phyloP scores from a whole-genome alignment of 495 filamentous ascomycete genomes.

The Podospora sp. region DNA sequence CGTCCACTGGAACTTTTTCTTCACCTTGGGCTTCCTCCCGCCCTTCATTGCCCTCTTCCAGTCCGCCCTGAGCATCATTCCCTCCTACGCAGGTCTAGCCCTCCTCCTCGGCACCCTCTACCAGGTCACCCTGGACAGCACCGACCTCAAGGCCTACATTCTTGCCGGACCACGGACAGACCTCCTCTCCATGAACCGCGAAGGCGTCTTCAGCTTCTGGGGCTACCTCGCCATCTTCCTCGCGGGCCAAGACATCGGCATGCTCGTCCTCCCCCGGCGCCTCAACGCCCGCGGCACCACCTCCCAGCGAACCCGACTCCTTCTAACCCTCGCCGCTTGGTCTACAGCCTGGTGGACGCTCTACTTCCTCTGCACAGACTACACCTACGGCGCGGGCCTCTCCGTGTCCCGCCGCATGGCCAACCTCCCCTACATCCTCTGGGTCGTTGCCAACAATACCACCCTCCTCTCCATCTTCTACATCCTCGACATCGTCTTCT shows the following conservation, averaged over 20 bases:
- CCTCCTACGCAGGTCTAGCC: slow-evolving; percentile 73
- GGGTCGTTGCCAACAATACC: slow-evolving; percentile 87
- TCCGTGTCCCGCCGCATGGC: slow-evolving; percentile 85
- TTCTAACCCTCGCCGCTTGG: slow-evolving; percentile 63
- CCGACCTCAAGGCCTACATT: slow-evolving; percentile 77
- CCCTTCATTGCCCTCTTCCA: slow-evolving; percentile 90
- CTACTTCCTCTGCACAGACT: slow-evolving; percentile 67
- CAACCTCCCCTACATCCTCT: slow-evolving; percentile 91
- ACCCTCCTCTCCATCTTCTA: slow-evolving; percentile 77
- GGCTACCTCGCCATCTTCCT: slow-evolving; percentile 97
- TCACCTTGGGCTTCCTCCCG: slow-evolving; percentile 86
- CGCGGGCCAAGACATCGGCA: slow-evolving; percentile 79
- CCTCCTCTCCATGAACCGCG: slow-evolving; percentile 84
- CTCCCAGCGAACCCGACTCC: slow-evolving; percentile 53
- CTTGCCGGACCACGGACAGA: slow-evolving; percentile 77
- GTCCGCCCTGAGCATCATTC: slow-evolving; percentile 59
- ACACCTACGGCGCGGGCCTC: slow-evolving; percentile 67
- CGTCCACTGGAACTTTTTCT: slow-evolving; percentile 99
- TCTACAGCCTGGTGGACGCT: slow-evolving; percentile 65
- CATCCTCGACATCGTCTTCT: slow-evolving; percentile 72
- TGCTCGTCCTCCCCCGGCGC: slow-evolving; percentile 70
- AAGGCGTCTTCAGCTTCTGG: slow-evolving; percentile 89
- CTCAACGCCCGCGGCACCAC: slow-evolving; percentile 41
- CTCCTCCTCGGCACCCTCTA: slow-evolving; percentile 66
- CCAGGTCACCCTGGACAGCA: slow-evolving; percentile 74